phyloP scores from a whole-genome alignment of 2,329 filamentous ascomycete species.

The Rhynchosporium secalis region DNA sequence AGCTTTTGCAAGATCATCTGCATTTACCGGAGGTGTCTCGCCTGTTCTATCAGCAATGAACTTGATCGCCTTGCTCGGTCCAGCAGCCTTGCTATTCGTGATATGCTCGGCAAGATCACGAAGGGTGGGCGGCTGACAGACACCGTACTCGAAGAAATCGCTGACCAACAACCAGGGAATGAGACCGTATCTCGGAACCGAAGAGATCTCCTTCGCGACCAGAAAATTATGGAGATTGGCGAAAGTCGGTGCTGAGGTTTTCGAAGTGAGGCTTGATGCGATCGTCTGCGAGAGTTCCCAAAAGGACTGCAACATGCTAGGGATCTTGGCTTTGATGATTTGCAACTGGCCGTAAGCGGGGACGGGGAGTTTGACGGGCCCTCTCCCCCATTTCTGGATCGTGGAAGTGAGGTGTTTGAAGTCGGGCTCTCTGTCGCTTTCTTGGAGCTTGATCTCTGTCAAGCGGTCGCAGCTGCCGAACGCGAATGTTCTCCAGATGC shows the following conservation, averaged over 20 bases:
- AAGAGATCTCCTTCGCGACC: slow-evolving; percentile 6
- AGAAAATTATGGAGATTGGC: slow-evolving; percentile 10
- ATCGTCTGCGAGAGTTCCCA: slow-evolving; percentile 11
- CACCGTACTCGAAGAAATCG: slow-evolving; percentile 20
- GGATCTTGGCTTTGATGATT: slow-evolving; percentile 12
- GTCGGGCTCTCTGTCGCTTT: neutral
- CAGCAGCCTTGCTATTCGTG: neutral
- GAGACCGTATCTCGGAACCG: slow-evolving; percentile 10
- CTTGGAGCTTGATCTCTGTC: neutral
- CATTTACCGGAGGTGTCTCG: neutral
- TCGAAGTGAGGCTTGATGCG: neutral
- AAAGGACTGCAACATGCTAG: slow-evolving; percentile 14
- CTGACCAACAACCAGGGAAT: slow-evolving; percentile 19
- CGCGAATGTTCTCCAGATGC: slow-evolving; percentile 17
- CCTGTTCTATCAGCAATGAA: neutral
- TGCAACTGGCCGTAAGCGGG: slow-evolving; percentile 18
- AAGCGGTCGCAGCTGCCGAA: slow-evolving; percentile 13
- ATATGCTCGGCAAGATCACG: slow-evolving; percentile 19
- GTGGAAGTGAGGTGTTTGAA: neutral
- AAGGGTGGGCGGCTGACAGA: slow-evolving; percentile 9
- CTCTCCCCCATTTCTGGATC: neutral
- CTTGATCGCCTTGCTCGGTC: slow-evolving; percentile 13
- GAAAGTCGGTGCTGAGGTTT: slow-evolving; percentile 5
- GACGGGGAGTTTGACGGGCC: neutral
- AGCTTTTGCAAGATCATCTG: neutral